Evolutionary conservation across 371 early-diverging fungal species (phyloP).

Genomic region (Apophysomyces trapeziformis): DNA sequence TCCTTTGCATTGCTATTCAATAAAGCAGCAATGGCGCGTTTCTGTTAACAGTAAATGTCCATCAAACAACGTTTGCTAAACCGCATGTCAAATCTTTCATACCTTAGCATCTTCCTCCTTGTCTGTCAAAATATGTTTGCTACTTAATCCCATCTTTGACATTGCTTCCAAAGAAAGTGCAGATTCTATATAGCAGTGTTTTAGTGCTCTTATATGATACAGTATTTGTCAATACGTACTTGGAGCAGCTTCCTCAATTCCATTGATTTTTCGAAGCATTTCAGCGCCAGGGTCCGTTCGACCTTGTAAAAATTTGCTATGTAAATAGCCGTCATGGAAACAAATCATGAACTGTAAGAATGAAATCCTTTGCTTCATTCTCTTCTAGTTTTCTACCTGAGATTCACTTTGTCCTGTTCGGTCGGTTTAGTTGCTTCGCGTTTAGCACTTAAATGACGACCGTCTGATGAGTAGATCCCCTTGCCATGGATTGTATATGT

Average conservation of each 20-base stretch:
- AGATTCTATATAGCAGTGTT: conserved; percentile 4
- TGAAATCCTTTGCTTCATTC: no score
- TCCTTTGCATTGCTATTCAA: conserved; percentile 18
- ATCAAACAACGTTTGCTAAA: not conserved
- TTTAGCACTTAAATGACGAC: conserved; percentile 15
- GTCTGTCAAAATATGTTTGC: conserved; percentile 20
- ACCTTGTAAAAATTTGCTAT: conserved; percentile 42
- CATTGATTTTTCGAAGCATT: conserved; percentile 44
- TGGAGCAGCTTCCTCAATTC: conserved; percentile 35
- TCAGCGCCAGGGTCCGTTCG: conserved; percentile 44
- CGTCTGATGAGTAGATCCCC: conserved; percentile 33
- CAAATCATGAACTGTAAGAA: not conserved
- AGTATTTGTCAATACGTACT: conserved; percentile 14
- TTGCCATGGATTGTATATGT: conserved; percentile 33
- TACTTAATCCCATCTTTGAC: conserved; percentile 35
- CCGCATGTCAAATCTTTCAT: conserved; percentile 7
- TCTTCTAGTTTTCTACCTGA: not conserved
- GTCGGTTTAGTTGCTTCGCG: conserved; percentile 15
- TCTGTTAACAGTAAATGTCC: conserved; percentile 20
- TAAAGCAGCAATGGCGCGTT: conserved; percentile 39
- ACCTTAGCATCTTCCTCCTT: conserved; percentile 45
- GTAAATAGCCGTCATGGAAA: conserved; percentile 1
- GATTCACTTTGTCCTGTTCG: conserved; percentile 13
- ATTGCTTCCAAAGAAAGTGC: conserved; percentile 42
- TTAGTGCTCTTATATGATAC: not conserved